Evolutionary conservation across 768 basidiomycete species (phyloP), one percentile per base, ranked within the genome.

Genomic region (Russula sp.): DNA sequence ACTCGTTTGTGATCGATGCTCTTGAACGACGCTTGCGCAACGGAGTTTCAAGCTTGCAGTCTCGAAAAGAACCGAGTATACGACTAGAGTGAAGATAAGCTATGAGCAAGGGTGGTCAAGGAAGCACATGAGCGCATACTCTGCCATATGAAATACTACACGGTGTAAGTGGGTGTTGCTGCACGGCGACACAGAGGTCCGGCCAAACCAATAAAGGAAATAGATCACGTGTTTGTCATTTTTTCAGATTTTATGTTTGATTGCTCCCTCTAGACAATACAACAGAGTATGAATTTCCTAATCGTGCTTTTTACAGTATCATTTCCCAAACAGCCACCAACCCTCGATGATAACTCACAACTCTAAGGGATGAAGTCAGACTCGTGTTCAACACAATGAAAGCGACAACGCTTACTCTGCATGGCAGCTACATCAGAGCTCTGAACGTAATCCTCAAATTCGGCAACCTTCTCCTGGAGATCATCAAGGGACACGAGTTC

Each of bases 401-500:
- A 51, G 20, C 3, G 3, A 5, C 22, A 22, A 58, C 10, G 71
- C 78, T 69, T 74, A 93, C 92, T 94, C 77, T 94, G 93, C 93
- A 95, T 95, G 66, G 93, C 94, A 69, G 89, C 87, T 67, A 98
- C 76, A 75, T 98, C 94, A 34, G 89, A 81, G 76, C 92, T 94
- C 82, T 97, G 94, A 67, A 96, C 85, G 72, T 86, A 89, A 72
- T 94, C 92, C 14, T 92, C 91, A 65, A 91, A 86, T 70, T 90
- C 93, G 6, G 79, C 79, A 65, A 97, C 80, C 80, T 90, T 83
- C 76, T 98, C 96, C 77, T 98, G 93, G 67, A 98, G 83, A 24
- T 97, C 94, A 68, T 96, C 93, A 67, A 89, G 81, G 3, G 94
- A 96, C 57, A 98, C 87, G 68, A 90, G 88, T 72, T 96, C 95